Evolutionary conservation across 306 rosid genomes (phyloP).

Genomic region (Inga laurina): DNA sequence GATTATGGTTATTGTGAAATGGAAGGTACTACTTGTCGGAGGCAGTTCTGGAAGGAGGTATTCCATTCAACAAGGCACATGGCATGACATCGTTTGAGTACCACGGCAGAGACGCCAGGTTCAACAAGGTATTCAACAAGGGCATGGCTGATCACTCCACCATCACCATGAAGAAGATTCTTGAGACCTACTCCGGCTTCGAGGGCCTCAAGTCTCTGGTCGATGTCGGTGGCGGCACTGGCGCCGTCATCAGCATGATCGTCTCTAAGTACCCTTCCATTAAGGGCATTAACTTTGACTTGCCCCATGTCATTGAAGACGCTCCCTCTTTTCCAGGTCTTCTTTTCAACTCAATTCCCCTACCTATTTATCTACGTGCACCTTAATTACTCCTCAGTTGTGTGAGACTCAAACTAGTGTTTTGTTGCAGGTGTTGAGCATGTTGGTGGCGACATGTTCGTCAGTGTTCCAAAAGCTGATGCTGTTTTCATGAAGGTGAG

Average conservation of each 20-base stretch:
- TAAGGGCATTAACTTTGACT: constrained; percentile 83
- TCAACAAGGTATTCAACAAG: constrained; percentile 87
- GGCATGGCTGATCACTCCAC: constrained; percentile 90
- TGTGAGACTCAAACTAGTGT: neutral
- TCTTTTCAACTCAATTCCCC: neutral
- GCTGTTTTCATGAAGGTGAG: constrained; percentile 91
- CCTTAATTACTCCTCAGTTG: neutral
- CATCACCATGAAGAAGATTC: constrained; percentile 81
- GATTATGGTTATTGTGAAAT: neutral
- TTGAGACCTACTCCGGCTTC: constrained; percentile 72
- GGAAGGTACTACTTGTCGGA: constrained; percentile 87
- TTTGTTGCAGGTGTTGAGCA: constrained; percentile 78
- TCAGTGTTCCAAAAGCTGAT: constrained; percentile 79
- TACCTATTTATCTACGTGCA: neutral
- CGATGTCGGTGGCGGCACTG: constrained; percentile 94
- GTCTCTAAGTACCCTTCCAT: constrained; percentile 79
- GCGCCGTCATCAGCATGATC: constrained; percentile 71
- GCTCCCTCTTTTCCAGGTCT: constrained; percentile 76
- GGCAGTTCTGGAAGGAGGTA: constrained; percentile 83
- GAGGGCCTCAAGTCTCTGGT: constrained; percentile 76
- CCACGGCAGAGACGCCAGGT: constrained; percentile 81
- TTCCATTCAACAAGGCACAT: constrained; percentile 91
- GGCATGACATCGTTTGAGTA: constrained; percentile 92
- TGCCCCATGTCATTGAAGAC: constrained; percentile 85
- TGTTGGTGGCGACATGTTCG: constrained; percentile 96